Evolutionary conservation across 768 basidiomycete species (phyloP), one percentile per base, ranked within the genome.

Genomic region (Panaeolus papilionaceus): DNA sequence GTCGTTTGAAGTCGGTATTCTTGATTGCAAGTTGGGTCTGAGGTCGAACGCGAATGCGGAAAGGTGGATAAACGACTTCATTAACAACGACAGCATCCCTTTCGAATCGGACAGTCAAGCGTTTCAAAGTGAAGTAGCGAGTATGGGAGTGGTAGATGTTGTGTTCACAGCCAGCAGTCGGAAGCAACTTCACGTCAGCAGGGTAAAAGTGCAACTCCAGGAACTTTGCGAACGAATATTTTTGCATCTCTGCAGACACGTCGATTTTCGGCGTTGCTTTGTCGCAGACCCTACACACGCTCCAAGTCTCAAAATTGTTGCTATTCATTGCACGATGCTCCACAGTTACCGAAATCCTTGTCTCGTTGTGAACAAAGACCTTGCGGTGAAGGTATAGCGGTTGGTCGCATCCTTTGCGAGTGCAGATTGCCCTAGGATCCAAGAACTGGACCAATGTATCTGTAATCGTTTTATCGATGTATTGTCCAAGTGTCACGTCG

Each of bases 121-220:
- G 91, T 70, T 89, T 89, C 40, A 83, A 86, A 4, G 92, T 91
- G 75, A 98, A 98, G 77, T 93, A 98, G 63, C 97, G 91, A 66
- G 94, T 88, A 73, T 99, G 96, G 72, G 96, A 90, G 68, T 91
- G 89, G 74, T 95, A 97, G 67, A 96, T 93, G 75, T 99, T 98
- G 79, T 99, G 98, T 66, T 92, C 87, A 75, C 98, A 99, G 3
- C 91, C 91, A 38, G 95, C 94, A 9, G 93, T 94, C 72, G 89
- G 91, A n/a, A 94, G 89, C 61, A 94, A 82, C 72, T 89, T 85
- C 73, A 96, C 89, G 69, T 94, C 89, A 39, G 94, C 88, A 38
- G 95, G 96, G 78, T 99, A 98, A 78, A 98, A 98, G 75, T 95
- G 93, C 33, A 97, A 88, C 75, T 99, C 97, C 37, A 99, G 86